Evolutionary conservation across 306 rosid species (phyloP), one percentile per base, ranked within the genome.

Genomic region (Castanospermum australe): DNA sequence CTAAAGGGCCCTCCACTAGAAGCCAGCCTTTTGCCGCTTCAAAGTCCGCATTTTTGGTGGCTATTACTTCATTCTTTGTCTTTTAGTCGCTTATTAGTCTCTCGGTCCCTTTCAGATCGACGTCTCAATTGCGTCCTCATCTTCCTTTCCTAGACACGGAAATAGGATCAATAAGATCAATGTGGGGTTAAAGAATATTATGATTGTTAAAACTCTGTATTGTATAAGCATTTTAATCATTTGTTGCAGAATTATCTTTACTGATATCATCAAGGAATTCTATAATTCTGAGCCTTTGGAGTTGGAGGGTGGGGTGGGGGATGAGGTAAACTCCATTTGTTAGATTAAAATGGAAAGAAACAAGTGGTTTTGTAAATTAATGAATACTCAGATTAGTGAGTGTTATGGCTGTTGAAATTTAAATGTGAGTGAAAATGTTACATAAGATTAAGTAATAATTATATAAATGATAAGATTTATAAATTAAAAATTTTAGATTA

Each of bases 161-260:
- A n/a, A n/a, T n/a, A n/a, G n/a, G n/a, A n/a, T n/a, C n/a, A n/a
- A n/a, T n/a, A n/a, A n/a, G n/a, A n/a, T n/a, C n/a, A n/a, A n/a
- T n/a, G n/a, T n/a, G n/a, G n/a, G n/a, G n/a, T n/a, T n/a, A n/a
- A n/a, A n/a, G n/a, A n/a, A n/a, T n/a, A n/a, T n/a, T n/a, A n/a
- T n/a, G n/a, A n/a, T n/a, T n/a, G n/a, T n/a, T n/a, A n/a, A n/a
- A n/a, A n/a, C n/a, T n/a, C n/a, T n/a, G n/a, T n/a, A n/a, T n/a
- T n/a, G n/a, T n/a, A n/a, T n/a, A n/a, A n/a, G n/a, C n/a, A 82
- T 61, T 85, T 84, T 65, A 67, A 85, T 78, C 54, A 72, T 48
- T 78, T 83, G 63, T 75, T 82, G 73, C 78, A 42, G 20, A 85
- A n/a, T n/a, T 48, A 69, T 61, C 2, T 21, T 60, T 22, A 52